Evolutionary conservation across 2,329 filamentous ascomycete genomes (phyloP).

Genomic region (Aphanoascus verrucosus): DNA sequence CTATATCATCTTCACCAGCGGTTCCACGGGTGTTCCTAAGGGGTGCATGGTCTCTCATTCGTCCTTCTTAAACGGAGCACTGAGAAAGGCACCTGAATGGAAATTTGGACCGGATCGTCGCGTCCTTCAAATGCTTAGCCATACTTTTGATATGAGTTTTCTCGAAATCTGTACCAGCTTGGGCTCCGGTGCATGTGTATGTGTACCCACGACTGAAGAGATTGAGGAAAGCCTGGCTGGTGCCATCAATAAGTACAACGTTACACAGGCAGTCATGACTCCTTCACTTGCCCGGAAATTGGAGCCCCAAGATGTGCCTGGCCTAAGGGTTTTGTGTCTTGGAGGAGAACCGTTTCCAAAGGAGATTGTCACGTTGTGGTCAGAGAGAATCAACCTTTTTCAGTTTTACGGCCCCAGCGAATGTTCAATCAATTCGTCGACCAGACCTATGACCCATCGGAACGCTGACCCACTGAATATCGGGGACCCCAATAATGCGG

Average conservation of each 20-base stretch:
- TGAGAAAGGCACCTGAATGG: conserved; percentile 38
- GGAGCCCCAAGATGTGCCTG: conserved; percentile 23
- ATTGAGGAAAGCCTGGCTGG: conserved; percentile 34
- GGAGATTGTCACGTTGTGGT: conserved; percentile 24
- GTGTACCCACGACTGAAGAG: conserved; percentile 35
- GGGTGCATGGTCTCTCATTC: conserved; percentile 49
- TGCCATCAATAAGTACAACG: conserved; percentile 29
- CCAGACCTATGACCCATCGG: not conserved
- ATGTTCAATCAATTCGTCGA: conserved; percentile 15
- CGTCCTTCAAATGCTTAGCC: conserved; percentile 34
- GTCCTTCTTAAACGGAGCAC: conserved; percentile 42
- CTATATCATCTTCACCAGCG: conserved; percentile 47
- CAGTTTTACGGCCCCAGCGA: conserved; percentile 20
- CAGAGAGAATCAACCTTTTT: conserved; percentile 14
- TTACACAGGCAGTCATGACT: conserved; percentile 44
- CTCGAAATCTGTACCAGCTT: conserved; percentile 27
- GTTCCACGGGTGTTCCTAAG: conserved; percentile 42
- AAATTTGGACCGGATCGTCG: conserved; percentile 34
- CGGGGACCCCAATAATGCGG: conserved; percentile 7
- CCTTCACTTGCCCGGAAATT: conserved; percentile 29
- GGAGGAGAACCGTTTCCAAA: conserved; percentile 31
- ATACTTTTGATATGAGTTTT: conserved; percentile 37
- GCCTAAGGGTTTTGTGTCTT: conserved; percentile 27
- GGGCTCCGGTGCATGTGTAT: conserved; percentile 36
- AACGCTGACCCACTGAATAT: conserved; percentile 10